A percentile compares a stretch with the other conserved stretches of the same genome.
Evolutionary conservation across 495 filamentous ascomycete species (phyloP).

Genomic region (Glonium stellatum): DNA sequence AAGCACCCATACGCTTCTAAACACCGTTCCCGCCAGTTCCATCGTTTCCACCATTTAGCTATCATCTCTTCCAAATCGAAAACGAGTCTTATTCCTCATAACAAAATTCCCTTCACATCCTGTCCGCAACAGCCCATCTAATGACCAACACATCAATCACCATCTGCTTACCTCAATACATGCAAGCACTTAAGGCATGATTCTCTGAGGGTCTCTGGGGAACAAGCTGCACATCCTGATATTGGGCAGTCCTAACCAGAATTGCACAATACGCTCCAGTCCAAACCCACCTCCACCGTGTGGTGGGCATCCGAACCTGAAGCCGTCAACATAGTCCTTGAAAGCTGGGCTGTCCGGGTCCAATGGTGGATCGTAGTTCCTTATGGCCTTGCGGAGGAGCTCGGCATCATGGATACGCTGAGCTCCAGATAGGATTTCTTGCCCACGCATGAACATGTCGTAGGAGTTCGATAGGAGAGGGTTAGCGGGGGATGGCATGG

Average conservation of each 20-base stretch:
- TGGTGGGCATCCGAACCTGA: slow-evolving; percentile 68
- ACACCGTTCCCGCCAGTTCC: too few relatives aligned
- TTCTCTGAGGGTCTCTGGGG: slow-evolving; percentile 76
- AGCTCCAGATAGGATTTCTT: slow-evolving; percentile 82
- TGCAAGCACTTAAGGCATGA: slow-evolving; percentile 51
- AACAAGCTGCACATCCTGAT: slow-evolving; percentile 72
- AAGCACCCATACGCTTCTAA: too few relatives aligned
- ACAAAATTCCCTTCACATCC: too few relatives aligned
- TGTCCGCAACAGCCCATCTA: too few relatives aligned
- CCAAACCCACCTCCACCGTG: slow-evolving; percentile 86
- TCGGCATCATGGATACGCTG: slow-evolving; percentile 75
- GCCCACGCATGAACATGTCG: slow-evolving; percentile 90
- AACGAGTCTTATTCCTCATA: too few relatives aligned
- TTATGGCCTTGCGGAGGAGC: slow-evolving; percentile 62
- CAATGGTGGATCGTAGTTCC: slow-evolving; percentile 56
- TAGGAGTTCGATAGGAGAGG: slow-evolving; percentile 71
- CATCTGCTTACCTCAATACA: too few relatives aligned
- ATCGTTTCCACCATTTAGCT: too few relatives aligned
- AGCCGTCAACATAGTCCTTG: slow-evolving; percentile 77
- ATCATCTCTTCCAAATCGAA: too few relatives aligned
- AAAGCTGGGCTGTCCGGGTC: slow-evolving; percentile 67
- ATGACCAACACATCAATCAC: too few relatives aligned
- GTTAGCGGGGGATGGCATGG: slow-evolving; percentile 60
- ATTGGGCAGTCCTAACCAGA: slow-evolving; percentile 76
- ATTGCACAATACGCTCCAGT: slow-evolving; percentile 81